These are phyloP conservation scores for Herpetospermum pedunculosum DNA, from an alignment of 306 rosid species.

Conservation along the genomic window DNA sequence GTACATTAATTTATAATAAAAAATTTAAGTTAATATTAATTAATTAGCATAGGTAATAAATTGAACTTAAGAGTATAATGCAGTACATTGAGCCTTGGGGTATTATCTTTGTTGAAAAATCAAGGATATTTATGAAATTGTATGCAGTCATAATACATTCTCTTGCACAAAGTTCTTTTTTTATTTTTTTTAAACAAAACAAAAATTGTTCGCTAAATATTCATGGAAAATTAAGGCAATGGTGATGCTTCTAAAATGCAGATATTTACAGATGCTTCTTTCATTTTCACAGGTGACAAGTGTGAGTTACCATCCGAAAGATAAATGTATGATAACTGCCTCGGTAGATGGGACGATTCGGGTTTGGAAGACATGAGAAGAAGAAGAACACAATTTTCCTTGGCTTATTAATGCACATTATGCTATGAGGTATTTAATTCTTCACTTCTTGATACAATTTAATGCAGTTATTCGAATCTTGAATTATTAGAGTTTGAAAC, in stretches of 20 bases:
- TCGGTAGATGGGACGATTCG: constrained; percentile 67
- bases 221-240: neutral
- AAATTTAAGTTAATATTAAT: neutral
- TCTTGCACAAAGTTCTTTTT: neutral
- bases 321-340: constrained; percentile 62
- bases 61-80: neutral
- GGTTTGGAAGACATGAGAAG: constrained; percentile 61
- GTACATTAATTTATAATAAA: no score
- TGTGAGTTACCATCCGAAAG: constrained; percentile 81
- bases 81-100: neutral
- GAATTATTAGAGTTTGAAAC: neutral
- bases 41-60: neutral
- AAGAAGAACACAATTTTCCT: constrained; percentile 11
- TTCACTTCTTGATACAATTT: constrained; percentile 1
- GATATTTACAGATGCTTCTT: neutral
- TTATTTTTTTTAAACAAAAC: no score
- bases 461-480: neutral
- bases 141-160: neutral
- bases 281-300: constrained; percentile 63
- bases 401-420: neutral
- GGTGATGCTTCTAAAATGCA: neutral
- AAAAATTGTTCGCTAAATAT: no score
- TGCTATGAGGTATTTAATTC: neutral
- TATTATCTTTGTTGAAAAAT: neutral
- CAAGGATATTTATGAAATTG: neutral